Conservation (phyloP, 257 asterid species). For the Gardenia jasminoides region DNA sequence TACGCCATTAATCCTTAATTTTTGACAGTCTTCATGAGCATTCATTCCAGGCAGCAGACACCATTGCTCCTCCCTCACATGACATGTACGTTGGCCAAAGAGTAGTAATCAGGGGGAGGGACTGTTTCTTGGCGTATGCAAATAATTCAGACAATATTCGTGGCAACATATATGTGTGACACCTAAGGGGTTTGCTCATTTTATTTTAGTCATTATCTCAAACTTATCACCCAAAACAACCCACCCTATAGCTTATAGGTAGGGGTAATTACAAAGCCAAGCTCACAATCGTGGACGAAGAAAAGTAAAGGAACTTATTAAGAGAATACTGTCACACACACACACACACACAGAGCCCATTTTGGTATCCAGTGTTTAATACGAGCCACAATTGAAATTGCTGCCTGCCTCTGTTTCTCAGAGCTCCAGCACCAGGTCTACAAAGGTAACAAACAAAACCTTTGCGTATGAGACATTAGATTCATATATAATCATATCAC, state of each 20-base stretch:
- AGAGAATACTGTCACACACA: neutral
- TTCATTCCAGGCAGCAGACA: neutral
- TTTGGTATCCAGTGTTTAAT: neutral
- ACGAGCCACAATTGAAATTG: neutral
- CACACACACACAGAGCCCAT: neutral
- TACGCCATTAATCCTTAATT: no score
- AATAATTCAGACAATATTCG: neutral
- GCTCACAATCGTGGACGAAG: neutral
- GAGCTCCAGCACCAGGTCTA: constrained; percentile 94
- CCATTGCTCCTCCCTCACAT: no score
- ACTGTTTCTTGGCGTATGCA: neutral
- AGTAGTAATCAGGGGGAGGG: no score
- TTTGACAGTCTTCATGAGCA: neutral
- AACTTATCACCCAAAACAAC: constrained; percentile 3
- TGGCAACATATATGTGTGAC: neutral
- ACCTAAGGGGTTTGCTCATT: neutral
- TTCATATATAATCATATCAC: no score
- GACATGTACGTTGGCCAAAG: no score
- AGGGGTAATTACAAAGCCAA: neutral
- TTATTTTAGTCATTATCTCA: constrained; percentile 18
- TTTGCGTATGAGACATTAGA: no score
- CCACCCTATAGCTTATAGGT: neutral
- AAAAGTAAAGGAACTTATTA: neutral
- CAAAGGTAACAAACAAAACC: constrained; percentile 31
- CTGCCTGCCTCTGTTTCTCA: constrained; percentile 22